Base-by-base conservation (phyloP, 495 filamentous ascomycete genomes). In the Articulospora tetracladia region DNA sequence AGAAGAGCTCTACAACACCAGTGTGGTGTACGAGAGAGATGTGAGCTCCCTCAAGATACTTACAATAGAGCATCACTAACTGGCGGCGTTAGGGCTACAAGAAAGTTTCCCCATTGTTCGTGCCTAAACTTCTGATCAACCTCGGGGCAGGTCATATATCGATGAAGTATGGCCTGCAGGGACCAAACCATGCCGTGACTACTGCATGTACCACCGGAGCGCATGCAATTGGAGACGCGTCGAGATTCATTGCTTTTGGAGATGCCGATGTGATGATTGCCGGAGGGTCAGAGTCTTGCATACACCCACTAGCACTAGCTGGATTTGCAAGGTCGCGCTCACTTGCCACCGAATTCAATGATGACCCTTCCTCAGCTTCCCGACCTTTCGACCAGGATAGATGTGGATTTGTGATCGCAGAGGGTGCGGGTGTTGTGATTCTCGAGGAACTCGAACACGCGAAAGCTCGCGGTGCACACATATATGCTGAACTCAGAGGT, bases 181-280 rank as follows among this genome's bases (percentile, higher is more conserved):
- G 94, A 1, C 94, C 94, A 2, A 96, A 94, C 63, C 92, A 96
- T 73, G 81, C 93, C 15, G 90, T 83, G 50, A 96, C 92, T 3
- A 97, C 94, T 23, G 94, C 94, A 50, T 98, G 94, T 65, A 97
- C 94, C 0, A 97, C 94, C 0, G 93, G 93, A 2, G 92, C 92
- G 8, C 93, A 98, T 76, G 89, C 92, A 7, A 86, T 98, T 58
- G 93, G 93, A 27, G 94, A 98, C 68, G 94, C 94, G 32, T 83
- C 88, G 44, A 85, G 93, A 11, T 92, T 97, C 68, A 96, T 98
- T 64, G 84, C 89, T 26, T 89, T 83, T 73, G 91, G 91, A 27
- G 93, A 97, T 68, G 93, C 93, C 23, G 83, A 96, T 68, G 86
- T 98, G 24, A 97, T 98, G 92, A 75, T 98, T 13, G 92, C 94